phyloP scores from a whole-genome alignment of 345 rosid species.

The Mercurialis annua region DNA sequence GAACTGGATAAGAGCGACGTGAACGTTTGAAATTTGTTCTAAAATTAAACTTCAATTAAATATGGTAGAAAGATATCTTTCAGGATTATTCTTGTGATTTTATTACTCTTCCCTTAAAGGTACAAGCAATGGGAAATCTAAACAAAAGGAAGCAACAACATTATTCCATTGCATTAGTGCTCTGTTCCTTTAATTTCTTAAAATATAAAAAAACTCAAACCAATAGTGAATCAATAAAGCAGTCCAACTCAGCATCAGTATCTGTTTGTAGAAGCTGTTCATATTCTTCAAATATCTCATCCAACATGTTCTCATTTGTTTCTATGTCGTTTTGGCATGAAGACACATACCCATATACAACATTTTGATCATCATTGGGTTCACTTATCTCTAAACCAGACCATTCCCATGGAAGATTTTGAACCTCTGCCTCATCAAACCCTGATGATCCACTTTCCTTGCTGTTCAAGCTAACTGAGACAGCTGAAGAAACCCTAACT shows the following conservation, averaged over 20 bases:
- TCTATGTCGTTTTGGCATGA: neutral
- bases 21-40: too few relatives aligned
- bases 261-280: constrained; percentile 16
- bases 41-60: too few relatives aligned
- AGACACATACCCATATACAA: neutral
- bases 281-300: constrained; percentile 23
- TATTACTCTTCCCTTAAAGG: constrained; percentile 1
- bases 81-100: neutral
- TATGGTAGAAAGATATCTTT: neutral
- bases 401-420: neutral
- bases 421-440: neutral
- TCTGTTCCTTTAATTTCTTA: neutral
- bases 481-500: constrained; percentile 20
- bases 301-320: neutral
- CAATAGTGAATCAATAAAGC: constrained; percentile 7
- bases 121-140: neutral
- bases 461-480: constrained; percentile 15
- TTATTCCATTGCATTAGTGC: neutral
- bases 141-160: neutral
- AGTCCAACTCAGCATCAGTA: neutral
- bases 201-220: neutral
- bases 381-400: neutral
- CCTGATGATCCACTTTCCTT: neutral
- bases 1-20: too few relatives aligned
- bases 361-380: neutral